phyloP scores from a whole-genome alignment of 1,284 basidiomycete species.

The Pseudozyma tsukubaensis region DNA sequence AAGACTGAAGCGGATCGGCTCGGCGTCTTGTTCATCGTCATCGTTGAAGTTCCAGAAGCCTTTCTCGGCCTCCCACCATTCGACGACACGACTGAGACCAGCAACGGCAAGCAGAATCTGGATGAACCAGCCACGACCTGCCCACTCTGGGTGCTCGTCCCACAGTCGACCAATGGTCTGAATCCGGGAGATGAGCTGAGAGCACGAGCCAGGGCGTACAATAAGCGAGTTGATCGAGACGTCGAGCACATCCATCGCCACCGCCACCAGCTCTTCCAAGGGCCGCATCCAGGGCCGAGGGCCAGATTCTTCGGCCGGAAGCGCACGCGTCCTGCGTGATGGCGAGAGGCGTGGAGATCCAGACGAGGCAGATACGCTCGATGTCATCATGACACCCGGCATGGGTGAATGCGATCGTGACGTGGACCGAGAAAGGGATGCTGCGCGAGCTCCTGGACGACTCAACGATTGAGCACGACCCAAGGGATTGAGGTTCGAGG shows the following conservation, averaged over 20 bases:
- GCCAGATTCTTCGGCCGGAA: slow-evolving; percentile 49
- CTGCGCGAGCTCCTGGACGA: slow-evolving; percentile 48
- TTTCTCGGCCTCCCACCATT: slow-evolving; percentile 99
- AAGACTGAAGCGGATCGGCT: slow-evolving; percentile 59
- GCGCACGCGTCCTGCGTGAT: slow-evolving; percentile 45
- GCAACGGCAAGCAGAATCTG: slow-evolving; percentile 90
- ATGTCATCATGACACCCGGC: slow-evolving; percentile 71
- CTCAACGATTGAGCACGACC: slow-evolving; percentile 41
- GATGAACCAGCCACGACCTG: slow-evolving; percentile 97
- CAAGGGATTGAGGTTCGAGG: slow-evolving; percentile 50
- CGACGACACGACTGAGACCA: slow-evolving; percentile 91
- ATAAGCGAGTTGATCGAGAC: slow-evolving; percentile 88
- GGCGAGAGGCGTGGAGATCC: slow-evolving; percentile 60
- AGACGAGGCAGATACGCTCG: slow-evolving; percentile 56
- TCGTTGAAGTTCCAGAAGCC: slow-evolving; percentile 99
- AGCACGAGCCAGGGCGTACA: slow-evolving; percentile 83
- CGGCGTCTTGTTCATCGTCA: slow-evolving; percentile 75
- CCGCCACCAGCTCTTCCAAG: slow-evolving; percentile 89
- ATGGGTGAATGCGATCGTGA: slow-evolving; percentile 94
- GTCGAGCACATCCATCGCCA: slow-evolving; percentile 94
- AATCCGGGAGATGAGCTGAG: slow-evolving; percentile 86
- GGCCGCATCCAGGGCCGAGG: slow-evolving; percentile 75
- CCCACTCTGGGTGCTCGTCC: slow-evolving; percentile 98
- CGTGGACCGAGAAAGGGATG: slow-evolving; percentile 88
- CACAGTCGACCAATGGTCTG: slow-evolving; percentile 91